Conservation (phyloP, 352 stramenopile species). For the Globisporangium perplexum region DNA sequence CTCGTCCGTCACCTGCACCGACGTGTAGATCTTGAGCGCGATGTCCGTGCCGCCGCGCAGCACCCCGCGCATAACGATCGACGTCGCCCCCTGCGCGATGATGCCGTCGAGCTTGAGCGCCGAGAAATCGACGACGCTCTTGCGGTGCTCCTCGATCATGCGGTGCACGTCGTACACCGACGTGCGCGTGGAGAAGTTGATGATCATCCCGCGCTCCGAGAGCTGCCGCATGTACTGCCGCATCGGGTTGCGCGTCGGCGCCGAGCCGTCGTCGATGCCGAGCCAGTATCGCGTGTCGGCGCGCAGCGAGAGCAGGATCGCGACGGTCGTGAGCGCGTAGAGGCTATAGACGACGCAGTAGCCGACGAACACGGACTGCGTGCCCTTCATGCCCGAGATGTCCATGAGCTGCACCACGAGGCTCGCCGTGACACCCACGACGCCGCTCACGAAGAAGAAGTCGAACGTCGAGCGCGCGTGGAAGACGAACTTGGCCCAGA, state of each 20-base stretch:
- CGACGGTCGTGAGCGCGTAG: constrained; percentile 60
- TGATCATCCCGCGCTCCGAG: constrained; percentile 80
- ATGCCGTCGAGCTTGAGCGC: constrained; percentile 68
- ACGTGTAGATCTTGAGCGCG: constrained; percentile 84
- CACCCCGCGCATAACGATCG: constrained; percentile 75
- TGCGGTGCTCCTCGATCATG: constrained; percentile 83
- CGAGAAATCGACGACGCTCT: constrained; percentile 81
- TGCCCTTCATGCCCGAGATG: constrained; percentile 21
- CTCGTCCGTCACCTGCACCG: constrained; percentile 77
- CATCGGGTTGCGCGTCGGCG: constrained; percentile 46
- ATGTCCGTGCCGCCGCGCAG: constrained; percentile 53
- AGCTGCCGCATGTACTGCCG: constrained; percentile 69
- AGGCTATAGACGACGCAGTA: constrained; percentile 45
- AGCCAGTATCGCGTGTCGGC: constrained; percentile 84
- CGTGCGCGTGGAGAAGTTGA: constrained; percentile 83
- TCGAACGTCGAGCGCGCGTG: constrained; percentile 76
- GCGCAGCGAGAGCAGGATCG: constrained; percentile 66
- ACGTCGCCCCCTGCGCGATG: constrained; percentile 73
- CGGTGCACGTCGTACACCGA: constrained; percentile 86
- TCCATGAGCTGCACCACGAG: constrained; percentile 50
- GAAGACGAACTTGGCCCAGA: constrained; percentile 77
- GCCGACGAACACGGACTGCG: constrained; percentile 27
- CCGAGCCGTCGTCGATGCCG: constrained; percentile 62
- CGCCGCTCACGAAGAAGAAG: constrained; percentile 70
- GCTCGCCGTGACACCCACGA: constrained; percentile 36